Conservation (phyloP, 2,329 filamentous ascomycete species). For the Penicillium glabrum region DNA sequence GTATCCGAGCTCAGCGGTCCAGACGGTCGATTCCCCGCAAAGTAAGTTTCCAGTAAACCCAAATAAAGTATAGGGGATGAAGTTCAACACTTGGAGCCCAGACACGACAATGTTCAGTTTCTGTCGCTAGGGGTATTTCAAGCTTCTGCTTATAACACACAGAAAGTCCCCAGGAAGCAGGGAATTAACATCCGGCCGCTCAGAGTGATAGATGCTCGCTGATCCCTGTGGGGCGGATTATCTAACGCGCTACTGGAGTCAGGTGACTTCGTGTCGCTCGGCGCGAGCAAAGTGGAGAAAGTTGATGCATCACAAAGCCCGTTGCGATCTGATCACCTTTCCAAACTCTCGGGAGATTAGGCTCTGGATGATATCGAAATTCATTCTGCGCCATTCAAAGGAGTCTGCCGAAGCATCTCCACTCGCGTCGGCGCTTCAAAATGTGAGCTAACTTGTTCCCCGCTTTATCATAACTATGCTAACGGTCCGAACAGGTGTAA, state of each 20-base stretch:
- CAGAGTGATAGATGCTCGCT: constrained; percentile 4
- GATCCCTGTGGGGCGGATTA: constrained; percentile 18
- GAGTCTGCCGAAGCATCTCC: neutral
- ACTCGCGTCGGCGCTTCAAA: constrained; percentile 2
- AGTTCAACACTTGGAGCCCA: neutral
- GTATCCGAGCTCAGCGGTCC: constrained; percentile 5
- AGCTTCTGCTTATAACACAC: neutral
- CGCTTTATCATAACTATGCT: constrained; percentile 8
- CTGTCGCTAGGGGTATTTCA: neutral
- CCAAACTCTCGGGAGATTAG: neutral
- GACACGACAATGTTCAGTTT: neutral
- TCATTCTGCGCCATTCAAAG: neutral
- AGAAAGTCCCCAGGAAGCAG: neutral
- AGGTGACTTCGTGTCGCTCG: constrained; percentile 25
- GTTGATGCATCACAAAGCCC: constrained; percentile 17
- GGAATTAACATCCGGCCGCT: constrained; percentile 9
- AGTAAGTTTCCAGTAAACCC: neutral
- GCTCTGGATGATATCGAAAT: neutral
- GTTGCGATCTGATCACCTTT: constrained; percentile 14
- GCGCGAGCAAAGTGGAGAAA: constrained; percentile 19
- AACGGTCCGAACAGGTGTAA: constrained; percentile 31
- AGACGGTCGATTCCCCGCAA: constrained; percentile 12
- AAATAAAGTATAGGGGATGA: constrained; percentile 4
- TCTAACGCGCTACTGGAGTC: constrained; percentile 2
- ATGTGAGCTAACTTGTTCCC: constrained; percentile 17